phyloP scores from a whole-genome alignment of 2,329 filamentous ascomycete species.

The Arthrobotrys megalospora region DNA sequence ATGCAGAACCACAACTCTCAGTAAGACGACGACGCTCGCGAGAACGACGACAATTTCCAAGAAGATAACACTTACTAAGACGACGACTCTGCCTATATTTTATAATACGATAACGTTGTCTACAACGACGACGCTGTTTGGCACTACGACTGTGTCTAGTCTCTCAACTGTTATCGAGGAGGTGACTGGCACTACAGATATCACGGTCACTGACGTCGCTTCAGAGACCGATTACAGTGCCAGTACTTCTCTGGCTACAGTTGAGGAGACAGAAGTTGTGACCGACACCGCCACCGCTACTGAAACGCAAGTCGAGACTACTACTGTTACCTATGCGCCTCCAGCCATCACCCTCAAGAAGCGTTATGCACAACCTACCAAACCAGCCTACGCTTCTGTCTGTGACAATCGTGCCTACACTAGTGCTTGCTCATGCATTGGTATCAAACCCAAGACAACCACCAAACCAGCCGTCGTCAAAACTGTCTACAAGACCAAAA shows the following conservation, averaged over 20 bases:
- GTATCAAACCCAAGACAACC: slow-evolving; percentile 47
- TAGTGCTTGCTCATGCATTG: slow-evolving; percentile 51
- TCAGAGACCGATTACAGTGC: slow-evolving; percentile 42
- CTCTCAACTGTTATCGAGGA: not conserved
- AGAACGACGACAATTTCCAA: slow-evolving; percentile 20
- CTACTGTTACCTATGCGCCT: slow-evolving; percentile 26
- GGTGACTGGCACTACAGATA: slow-evolving; percentile 24
- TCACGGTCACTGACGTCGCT: slow-evolving; percentile 32
- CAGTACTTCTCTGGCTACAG: slow-evolving; percentile 35
- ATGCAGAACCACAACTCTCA: not conserved
- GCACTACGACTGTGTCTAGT: slow-evolving; percentile 23
- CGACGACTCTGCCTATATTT: slow-evolving; percentile 12
- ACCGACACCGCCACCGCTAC: slow-evolving; percentile 21
- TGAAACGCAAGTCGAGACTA: slow-evolving; percentile 23
- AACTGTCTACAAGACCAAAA: slow-evolving; percentile 37
- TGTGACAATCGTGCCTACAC: slow-evolving; percentile 42
- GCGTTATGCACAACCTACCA: not conserved
- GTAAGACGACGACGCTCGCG: slow-evolving; percentile 22
- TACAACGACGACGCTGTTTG: slow-evolving; percentile 22
- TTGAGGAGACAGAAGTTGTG: slow-evolving; percentile 24
- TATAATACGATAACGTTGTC: not conserved
- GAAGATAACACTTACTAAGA: slow-evolving; percentile 25
- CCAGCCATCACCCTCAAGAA: not conserved
- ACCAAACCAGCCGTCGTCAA: slow-evolving; percentile 39
- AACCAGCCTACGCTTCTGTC: slow-evolving; percentile 41